Conservation (phyloP, 345 rosid genomes). For the Acer saccharum region DNA sequence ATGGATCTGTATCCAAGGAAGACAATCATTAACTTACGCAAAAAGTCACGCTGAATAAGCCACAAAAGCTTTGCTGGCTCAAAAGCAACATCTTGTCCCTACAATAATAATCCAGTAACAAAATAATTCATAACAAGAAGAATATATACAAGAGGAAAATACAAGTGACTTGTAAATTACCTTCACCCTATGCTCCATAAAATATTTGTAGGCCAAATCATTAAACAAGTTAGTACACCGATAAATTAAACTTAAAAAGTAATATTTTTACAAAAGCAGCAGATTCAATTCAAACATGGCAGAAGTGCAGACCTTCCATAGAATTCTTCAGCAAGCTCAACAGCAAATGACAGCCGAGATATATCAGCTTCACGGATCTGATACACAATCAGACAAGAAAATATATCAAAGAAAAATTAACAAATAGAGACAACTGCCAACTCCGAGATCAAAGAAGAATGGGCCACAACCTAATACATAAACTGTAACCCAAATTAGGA, state of each 20-base stretch:
- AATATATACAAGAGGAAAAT: slow-evolving; percentile 22
- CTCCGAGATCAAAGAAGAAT: slow-evolving; percentile 8
- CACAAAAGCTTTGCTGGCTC: slow-evolving; percentile 95
- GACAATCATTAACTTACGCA: slow-evolving; percentile 62
- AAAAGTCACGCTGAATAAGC: slow-evolving; percentile 99
- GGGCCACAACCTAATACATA: neutral
- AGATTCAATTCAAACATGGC: slow-evolving; percentile 13
- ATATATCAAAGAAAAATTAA: slow-evolving; percentile 17
- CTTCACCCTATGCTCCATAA: slow-evolving; percentile 77
- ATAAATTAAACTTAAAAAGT: slow-evolving; percentile 6
- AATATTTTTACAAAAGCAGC: slow-evolving; percentile 9
- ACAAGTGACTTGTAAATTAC: slow-evolving; percentile 45
- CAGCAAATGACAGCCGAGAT: slow-evolving; percentile 97
- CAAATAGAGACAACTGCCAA: slow-evolving; percentile 9
- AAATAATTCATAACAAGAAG: slow-evolving; percentile 15
- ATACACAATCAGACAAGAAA: slow-evolving; percentile 22
- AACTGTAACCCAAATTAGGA: neutral
- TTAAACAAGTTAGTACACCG: slow-evolving; percentile 45
- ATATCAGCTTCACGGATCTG: slow-evolving; percentile 99
- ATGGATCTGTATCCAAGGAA: slow-evolving; percentile 13
- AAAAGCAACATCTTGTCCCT: slow-evolving; percentile 99
- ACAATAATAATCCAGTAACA: slow-evolving; percentile 20
- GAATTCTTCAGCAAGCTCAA: slow-evolving; percentile 99
- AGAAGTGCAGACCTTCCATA: slow-evolving; percentile 79
- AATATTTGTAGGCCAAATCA: slow-evolving; percentile 36